These are phyloP conservation scores for Ophioceras dolichostomum DNA, from an alignment of 2,329 filamentous ascomycete genomes.

Conservation along the genomic window DNA sequence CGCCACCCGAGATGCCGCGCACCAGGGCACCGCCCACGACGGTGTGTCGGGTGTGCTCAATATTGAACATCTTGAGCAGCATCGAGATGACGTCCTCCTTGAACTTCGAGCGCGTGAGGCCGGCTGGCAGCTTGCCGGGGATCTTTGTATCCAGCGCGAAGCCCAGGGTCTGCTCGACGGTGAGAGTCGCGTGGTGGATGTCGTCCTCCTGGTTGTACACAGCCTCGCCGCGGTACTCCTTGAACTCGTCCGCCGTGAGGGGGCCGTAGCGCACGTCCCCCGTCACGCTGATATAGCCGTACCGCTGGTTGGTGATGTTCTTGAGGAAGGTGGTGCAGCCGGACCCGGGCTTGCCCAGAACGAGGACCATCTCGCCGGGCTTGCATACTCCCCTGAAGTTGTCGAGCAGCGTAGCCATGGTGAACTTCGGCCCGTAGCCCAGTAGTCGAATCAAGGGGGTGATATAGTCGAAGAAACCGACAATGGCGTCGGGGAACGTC, in stretches of 20 bases:
- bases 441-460: slow-evolving; percentile 51
- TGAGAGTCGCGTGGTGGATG: slow-evolving; percentile 72
- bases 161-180: slow-evolving; percentile 74
- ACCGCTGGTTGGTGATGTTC: slow-evolving; percentile 53
- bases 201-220: slow-evolving; percentile 85
- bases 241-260: slow-evolving; percentile 59
- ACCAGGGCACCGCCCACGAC: slow-evolving; percentile 75
- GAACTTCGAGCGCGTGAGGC: slow-evolving; percentile 55
- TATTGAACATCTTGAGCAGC: slow-evolving; percentile 86
- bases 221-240: slow-evolving; percentile 66
- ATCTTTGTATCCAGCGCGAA: slow-evolving; percentile 81
- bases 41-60: slow-evolving; percentile 76
- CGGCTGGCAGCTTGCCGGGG: slow-evolving; percentile 65
- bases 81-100: slow-evolving; percentile 63
- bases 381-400: slow-evolving; percentile 59
- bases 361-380: slow-evolving; percentile 81
- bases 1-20: slow-evolving; percentile 67
- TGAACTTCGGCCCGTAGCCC: slow-evolving; percentile 53
- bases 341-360: slow-evolving; percentile 65
- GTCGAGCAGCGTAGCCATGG: slow-evolving; percentile 62
- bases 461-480: slow-evolving; percentile 65
- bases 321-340: slow-evolving; percentile 61
- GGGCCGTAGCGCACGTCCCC: slow-evolving; percentile 71
- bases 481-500: slow-evolving; percentile 68
- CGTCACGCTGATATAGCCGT: slow-evolving; percentile 38